These are phyloP conservation scores for Phialophora expanda DNA, from an alignment of 2,329 filamentous ascomycete genomes.

Conservation along the genomic window DNA sequence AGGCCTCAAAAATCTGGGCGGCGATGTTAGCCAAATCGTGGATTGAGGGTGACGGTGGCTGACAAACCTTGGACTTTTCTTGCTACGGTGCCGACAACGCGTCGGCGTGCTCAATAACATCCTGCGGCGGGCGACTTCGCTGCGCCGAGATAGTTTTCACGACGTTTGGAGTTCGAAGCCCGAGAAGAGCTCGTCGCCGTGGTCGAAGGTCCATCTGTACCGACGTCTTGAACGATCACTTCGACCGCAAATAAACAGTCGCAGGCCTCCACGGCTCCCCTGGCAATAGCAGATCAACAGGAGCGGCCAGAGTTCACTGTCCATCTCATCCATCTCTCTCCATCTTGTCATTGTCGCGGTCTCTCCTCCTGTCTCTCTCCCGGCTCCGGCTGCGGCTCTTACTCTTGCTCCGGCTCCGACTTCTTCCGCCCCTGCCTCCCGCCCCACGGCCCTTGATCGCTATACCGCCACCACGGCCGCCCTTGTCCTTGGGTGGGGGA, in stretches of 20 bases:
- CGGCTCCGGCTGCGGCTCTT: slow-evolving; percentile 36
- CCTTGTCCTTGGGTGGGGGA: slow-evolving; percentile 60
- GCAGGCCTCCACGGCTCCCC: not conserved
- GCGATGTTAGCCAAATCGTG: not conserved
- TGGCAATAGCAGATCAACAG: not conserved
- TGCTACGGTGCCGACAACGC: slow-evolving; percentile 2
- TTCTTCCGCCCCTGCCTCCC: slow-evolving; percentile 51
- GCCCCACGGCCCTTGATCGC: slow-evolving; percentile 29
- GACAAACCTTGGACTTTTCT: slow-evolving; percentile 1
- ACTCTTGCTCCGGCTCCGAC: slow-evolving; percentile 52
- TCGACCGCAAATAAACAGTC: not conserved
- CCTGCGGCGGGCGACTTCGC: not conserved
- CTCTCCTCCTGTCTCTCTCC: slow-evolving; percentile 22
- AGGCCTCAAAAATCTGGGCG: not conserved
- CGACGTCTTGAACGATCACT: not conserved
- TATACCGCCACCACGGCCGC: slow-evolving; percentile 44
- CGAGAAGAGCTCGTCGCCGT: not conserved
- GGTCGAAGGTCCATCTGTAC: not conserved
- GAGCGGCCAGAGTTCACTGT: not conserved
- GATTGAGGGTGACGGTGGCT: too few relatives aligned
- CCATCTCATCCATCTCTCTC: slow-evolving; percentile 30
- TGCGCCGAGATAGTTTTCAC: not conserved
- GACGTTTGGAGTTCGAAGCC: not conserved
- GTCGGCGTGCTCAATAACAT: not conserved
- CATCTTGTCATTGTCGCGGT: slow-evolving; percentile 33